Base-by-base conservation (phyloP, 1,139 yeast genomes). In the Candida dubliniensis region DNA sequence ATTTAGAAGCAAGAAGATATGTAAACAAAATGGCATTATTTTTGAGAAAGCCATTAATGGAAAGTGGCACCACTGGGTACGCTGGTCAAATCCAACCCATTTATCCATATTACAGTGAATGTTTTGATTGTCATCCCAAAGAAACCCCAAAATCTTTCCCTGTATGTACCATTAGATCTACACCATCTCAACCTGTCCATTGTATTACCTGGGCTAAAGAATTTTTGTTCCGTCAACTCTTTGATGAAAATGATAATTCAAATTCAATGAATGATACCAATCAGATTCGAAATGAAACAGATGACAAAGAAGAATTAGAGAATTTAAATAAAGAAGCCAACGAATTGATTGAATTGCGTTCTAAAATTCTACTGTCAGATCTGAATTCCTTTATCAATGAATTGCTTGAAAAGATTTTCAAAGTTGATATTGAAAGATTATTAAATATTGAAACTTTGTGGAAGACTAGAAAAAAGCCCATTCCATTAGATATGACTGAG, bases 201-300 rank as follows among this genome's bases (percentile, higher is more conserved):
- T 89, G 97, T 61, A 85, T 95, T 34, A 96, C 95, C 0, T 95
- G 99, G 99, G 96, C 98, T 11, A 95, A 95, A 58, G 89, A 87
- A 56, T 95, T 88, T 59, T 67, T 95, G 43, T 90, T 91, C 59
- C 74, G 80, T 33, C 96, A 90, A 59, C 69, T 95, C 43, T 93
- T 90, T 63, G 91, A 83, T 26, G 81, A 79, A 43, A 66, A 71
- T 24, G 74, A 75, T 12, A 53, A 47, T 24, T 58, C 56, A 3
- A 47, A 56, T 9, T 52, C 51, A 8, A 51, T 55, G 44, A 60
- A 67, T 31, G 71, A 74, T 31, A 62, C 64, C 2, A 62, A 57
- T 12, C 51, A 60, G 31, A 66, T 82, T 46, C 84, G 83, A 42
- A 50, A 55, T 29, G 77, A 72, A 46, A 81, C 86, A 2, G 81